A percentile compares a stretch with the other conserved stretches of the same genome.
phyloP scores from a whole-genome alignment of 805 yeast genomes.

The Ogataea wickerhamii region DNA sequence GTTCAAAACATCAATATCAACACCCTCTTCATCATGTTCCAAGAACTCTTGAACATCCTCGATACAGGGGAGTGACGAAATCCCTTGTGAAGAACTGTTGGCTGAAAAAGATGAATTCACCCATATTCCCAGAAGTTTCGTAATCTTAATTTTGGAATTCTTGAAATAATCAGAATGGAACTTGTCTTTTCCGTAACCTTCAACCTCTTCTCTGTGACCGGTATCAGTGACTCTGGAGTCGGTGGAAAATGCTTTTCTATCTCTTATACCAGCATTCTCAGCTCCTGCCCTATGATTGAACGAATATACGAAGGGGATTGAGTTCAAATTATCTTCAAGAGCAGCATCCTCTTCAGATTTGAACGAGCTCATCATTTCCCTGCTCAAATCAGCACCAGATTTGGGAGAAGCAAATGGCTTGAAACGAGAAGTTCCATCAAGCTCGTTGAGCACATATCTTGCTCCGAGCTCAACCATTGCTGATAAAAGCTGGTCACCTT shows the following conservation, averaged over 20 bases:
- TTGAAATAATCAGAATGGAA: slow-evolving; percentile 45
- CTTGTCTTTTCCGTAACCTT: slow-evolving; percentile 71
- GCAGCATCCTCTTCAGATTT: slow-evolving; percentile 17
- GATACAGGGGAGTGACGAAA: slow-evolving; percentile 42
- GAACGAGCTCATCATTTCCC: slow-evolving; percentile 20
- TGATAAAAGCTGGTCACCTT: slow-evolving; percentile 41
- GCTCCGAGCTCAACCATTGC: slow-evolving; percentile 76
- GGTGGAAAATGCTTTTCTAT: slow-evolving; percentile 71
- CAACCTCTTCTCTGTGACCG: slow-evolving; percentile 68
- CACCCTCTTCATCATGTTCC: slow-evolving; percentile 37
- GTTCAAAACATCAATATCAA: slow-evolving; percentile 37
- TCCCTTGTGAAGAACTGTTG: slow-evolving; percentile 1
- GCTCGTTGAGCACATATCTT: slow-evolving; percentile 55
- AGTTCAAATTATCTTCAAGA: slow-evolving; percentile 25
- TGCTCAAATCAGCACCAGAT: slow-evolving; percentile 18
- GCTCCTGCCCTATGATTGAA: slow-evolving; percentile 88
- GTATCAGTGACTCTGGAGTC: slow-evolving; percentile 75
- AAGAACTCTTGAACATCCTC: slow-evolving; percentile 57
- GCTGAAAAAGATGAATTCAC: slow-evolving; percentile 42
- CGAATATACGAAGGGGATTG: slow-evolving; percentile 39
- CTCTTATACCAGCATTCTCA: slow-evolving; percentile 81
- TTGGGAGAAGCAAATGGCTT: slow-evolving; percentile 8
- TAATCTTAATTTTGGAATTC: slow-evolving; percentile 50
- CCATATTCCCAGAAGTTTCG: slow-evolving; percentile 53
- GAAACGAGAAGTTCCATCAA: slow-evolving; percentile 30